Conservation (phyloP, 1,139 yeast species). For the Diutina rugosa region DNA sequence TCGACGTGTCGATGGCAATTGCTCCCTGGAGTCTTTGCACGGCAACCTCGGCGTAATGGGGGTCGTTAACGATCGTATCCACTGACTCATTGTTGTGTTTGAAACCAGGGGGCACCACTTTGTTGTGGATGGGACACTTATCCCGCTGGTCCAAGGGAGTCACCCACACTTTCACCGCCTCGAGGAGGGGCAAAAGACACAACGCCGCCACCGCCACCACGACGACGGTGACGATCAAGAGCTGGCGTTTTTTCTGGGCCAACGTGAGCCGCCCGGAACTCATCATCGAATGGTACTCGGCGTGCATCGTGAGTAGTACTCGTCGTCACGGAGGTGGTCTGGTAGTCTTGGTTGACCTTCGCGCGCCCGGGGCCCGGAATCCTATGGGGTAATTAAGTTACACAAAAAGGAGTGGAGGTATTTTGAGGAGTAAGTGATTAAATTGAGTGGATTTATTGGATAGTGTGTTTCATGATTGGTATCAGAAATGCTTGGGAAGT, state of each 20-base stretch:
- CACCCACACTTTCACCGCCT: neutral
- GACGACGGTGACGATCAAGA: neutral
- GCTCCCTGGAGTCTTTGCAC: neutral
- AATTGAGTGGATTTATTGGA: no score
- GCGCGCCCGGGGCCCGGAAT: neutral
- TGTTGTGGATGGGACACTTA: neutral
- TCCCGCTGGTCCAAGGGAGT: neutral
- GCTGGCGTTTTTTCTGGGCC: neutral
- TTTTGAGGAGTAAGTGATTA: no score
- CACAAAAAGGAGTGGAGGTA: no score
- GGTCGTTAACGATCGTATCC: neutral
- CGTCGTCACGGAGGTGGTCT: neutral
- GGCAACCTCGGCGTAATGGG: neutral
- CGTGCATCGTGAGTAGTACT: neutral
- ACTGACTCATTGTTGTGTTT: neutral
- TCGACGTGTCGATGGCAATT: neutral
- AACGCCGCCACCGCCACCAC: neutral
- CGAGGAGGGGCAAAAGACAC: neutral
- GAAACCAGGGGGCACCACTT: neutral
- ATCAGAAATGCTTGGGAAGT: no score
- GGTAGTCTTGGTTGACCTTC: neutral
- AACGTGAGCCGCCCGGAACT: neutral
- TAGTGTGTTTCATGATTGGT: no score
- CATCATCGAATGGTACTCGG: neutral
- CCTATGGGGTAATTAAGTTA: no score